Conservation (phyloP, 768 basidiomycete species). For the Chalciporus chontae region DNA sequence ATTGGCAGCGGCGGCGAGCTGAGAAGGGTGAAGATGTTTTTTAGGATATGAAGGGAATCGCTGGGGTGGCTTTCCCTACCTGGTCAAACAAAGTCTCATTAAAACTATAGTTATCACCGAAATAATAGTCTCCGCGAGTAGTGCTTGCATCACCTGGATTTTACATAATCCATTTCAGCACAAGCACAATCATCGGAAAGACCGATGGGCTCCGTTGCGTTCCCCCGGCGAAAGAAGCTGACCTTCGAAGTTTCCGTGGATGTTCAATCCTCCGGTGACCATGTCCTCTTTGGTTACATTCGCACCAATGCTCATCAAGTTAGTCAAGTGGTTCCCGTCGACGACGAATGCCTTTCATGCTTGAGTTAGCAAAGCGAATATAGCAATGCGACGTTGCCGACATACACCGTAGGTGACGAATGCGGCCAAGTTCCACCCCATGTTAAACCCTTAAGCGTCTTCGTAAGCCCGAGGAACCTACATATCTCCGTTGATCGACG, state of each 20-base stretch:
- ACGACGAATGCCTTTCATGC: slow-evolving; percentile 20
- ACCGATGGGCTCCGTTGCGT: not conserved
- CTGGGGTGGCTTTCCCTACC: not conserved
- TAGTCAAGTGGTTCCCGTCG: slow-evolving; percentile 27
- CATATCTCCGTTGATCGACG: not conserved
- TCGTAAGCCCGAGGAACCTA: too few species aligned
- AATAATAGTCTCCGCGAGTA: slow-evolving; percentile 24
- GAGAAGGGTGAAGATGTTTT: too few species aligned
- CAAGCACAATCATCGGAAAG: not conserved
- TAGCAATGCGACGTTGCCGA: not conserved
- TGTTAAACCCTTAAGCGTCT: slow-evolving; percentile 18
- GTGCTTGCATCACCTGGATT: slow-evolving; percentile 23
- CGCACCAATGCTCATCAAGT: slow-evolving; percentile 26
- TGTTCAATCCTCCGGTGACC: slow-evolving; percentile 18
- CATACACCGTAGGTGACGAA: slow-evolving; percentile 23
- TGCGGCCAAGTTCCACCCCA: slow-evolving; percentile 19
- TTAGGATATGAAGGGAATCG: too few species aligned
- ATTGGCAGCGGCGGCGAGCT: slow-evolving; percentile 18
- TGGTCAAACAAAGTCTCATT: slow-evolving; percentile 25
- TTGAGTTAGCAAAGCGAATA: not conserved
- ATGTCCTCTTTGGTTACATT: slow-evolving; percentile 13
- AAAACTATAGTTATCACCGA: slow-evolving; percentile 23
- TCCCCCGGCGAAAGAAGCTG: not conserved
- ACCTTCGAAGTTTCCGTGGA: slow-evolving; percentile 26
- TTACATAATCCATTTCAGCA: not conserved